These are phyloP conservation scores for Oehlia diaphana DNA, from an alignment of 192 early-diverging fungal species.

Conservation along the genomic window DNA sequence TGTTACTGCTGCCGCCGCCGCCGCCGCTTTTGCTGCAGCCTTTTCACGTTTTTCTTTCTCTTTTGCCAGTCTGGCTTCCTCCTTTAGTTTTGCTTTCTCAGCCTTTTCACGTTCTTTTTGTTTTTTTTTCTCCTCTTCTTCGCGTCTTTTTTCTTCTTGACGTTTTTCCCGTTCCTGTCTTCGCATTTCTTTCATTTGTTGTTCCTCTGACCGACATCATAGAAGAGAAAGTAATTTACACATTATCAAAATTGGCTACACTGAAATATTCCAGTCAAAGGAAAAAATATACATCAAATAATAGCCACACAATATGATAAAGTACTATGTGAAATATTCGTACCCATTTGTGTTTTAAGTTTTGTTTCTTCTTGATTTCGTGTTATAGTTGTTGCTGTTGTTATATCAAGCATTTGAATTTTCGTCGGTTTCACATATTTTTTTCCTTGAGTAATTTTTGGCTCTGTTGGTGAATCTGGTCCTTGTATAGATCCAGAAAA, in stretches of 20 bases:
- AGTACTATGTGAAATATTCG: background rate
- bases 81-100: slow-evolving; percentile 13
- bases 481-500: background rate
- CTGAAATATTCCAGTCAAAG: slow-evolving; percentile 18
- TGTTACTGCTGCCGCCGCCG: background rate
- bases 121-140: slow-evolving; percentile 23
- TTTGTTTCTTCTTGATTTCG: slow-evolving; percentile 25
- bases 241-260: slow-evolving; percentile 17
- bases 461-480: background rate
- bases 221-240: slow-evolving; percentile 19
- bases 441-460: slow-evolving; percentile 25
- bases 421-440: slow-evolving; percentile 26
- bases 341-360: slow-evolving; percentile 27
- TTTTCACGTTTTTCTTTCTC: slow-evolving; percentile 28
- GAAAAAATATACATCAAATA: slow-evolving; percentile 16
- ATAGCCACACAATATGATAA: slow-evolving; percentile 8
- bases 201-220: slow-evolving; percentile 25
- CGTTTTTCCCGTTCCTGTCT: slow-evolving; percentile 23
- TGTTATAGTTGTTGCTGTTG: slow-evolving; percentile 11
- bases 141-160: slow-evolving; percentile 24
- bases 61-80: slow-evolving; percentile 25
- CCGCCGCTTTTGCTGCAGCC: background rate
- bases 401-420: slow-evolving; percentile 32
- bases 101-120: slow-evolving; percentile 24
- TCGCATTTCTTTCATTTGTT: slow-evolving; percentile 18